Evolutionary conservation across 2,329 filamentous ascomycete genomes (phyloP), one percentile per base, ranked within the genome.

Genomic region (Epichloe baconii): DNA sequence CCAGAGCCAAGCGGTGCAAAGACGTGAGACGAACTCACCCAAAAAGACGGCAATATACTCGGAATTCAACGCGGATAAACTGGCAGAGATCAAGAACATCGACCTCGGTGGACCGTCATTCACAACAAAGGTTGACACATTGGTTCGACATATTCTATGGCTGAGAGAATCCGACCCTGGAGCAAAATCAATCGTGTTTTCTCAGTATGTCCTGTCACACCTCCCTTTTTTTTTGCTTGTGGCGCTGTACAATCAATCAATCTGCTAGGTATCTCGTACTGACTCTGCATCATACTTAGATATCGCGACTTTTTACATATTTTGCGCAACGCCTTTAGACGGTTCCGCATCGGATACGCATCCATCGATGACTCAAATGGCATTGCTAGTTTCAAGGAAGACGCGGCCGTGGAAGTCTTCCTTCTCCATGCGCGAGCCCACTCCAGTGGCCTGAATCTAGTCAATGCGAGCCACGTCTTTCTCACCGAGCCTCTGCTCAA

Each of bases 401-500:
- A 96, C 55, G 77, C 87, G 1, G 66, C 70, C 3, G 67, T 85
- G 5, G 88, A 96, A 64, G 90, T 86, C 58, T 91, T 98, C 58
- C 74, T 97, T 3, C 76, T 98, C 14, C 89, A 96, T 62, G 90
- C 90, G 5, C 86, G 89, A 57, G 86, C 88, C 0, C 88, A 95
- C 63, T 85, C 88, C 0, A 90, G 86, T 1, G 93, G 93, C 0
- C 74, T 98, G 34, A 97, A 95, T 55, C 77, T 98, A 0, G 85
- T 95, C 57, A 91, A 94, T 60, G 93, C 91, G 4, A 95, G 82
- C 46, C 89, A 97, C 62, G 89, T 97, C 1, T 94, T 97, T 62
- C 77, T 98, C 4, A 95, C 89, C 64, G 93, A 98, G 63, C 93
- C 93, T 2, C 73, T 97, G 3, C 81, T 97, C 58, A 95, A 97